phyloP scores from a whole-genome alignment of 78 protist genomes.

The Dictyostelium capitatum region DNA sequence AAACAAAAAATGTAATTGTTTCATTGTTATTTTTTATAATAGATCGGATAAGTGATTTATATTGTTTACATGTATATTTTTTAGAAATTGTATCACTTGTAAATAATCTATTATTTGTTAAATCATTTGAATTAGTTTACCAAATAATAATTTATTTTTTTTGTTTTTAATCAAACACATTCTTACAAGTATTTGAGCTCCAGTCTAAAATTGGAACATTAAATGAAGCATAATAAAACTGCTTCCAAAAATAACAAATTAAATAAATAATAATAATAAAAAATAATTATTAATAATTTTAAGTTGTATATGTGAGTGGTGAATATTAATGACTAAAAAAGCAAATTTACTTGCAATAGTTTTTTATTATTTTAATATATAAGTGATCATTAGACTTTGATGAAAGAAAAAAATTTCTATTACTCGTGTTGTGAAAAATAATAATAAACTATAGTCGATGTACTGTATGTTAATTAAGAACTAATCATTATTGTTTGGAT shows the following conservation, averaged over 20 bases:
- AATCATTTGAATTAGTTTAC: background rate
- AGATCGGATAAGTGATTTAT: constrained; percentile 7
- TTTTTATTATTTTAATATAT: no score
- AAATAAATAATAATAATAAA: constrained; percentile 25
- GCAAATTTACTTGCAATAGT: no score
- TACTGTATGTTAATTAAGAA: no score
- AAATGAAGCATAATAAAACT: constrained; percentile 23
- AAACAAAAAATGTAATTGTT: constrained; percentile 53
- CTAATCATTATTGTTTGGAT: no score
- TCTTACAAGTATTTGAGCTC: constrained; percentile 24
- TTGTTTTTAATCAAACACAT: background rate
- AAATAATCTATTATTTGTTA: background rate
- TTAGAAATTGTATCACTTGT: constrained; percentile 1
- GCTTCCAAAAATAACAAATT: constrained; percentile 33
- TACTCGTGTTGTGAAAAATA: no score
- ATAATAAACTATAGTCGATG: no score
- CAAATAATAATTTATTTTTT: no score
- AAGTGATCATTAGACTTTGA: no score
- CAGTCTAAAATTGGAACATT: constrained; percentile 63
- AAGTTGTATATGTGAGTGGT: background rate
- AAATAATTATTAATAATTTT: constrained; percentile 12
- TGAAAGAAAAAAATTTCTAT: no score
- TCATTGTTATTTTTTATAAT: background rate
- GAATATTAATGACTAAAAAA: background rate
- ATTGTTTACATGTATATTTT: constrained; percentile 32